Percentiles rank a stretch among this genome's conserved stretches.
These are phyloP conservation scores for Alternaria longipes DNA, from an alignment of 2,329 filamentous ascomycete species.

Conservation along the genomic window DNA sequence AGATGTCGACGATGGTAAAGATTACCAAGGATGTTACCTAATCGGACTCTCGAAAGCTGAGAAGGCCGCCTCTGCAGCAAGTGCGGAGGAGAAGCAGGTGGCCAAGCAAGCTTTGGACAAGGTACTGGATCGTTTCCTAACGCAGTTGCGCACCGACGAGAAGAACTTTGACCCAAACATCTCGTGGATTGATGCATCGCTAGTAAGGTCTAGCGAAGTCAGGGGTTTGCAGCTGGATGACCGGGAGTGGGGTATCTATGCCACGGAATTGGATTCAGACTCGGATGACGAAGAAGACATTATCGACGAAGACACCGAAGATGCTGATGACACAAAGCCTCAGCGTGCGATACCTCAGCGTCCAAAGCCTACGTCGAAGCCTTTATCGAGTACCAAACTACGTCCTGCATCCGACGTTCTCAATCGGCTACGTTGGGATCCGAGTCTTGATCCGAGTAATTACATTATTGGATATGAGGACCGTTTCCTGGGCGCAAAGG, in stretches of 20 bases:
- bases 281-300: conserved; percentile 45
- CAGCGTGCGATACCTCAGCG: conserved; percentile 31
- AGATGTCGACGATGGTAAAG: conserved; percentile 38
- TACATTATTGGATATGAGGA: conserved; percentile 65
- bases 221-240: conserved; percentile 56
- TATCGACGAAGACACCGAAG: conserved; percentile 24
- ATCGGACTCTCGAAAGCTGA: conserved; percentile 60
- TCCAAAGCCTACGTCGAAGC: conserved; percentile 25
- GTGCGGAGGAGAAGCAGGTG: conserved; percentile 53
- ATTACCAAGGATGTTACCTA: conserved; percentile 70
- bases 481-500: conserved; percentile 61
- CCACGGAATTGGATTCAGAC: conserved; percentile 53
- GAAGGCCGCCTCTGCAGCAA: neutral
- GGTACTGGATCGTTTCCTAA: conserved; percentile 47
- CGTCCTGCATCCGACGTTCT: conserved; percentile 56
- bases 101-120: conserved; percentile 57
- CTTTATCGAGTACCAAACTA: conserved; percentile 41
- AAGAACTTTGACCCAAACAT: conserved; percentile 48
- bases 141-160: conserved; percentile 45
- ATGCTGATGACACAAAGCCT: conserved; percentile 9
- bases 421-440: conserved; percentile 61
- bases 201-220: conserved; percentile 49
- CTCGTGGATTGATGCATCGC: conserved; percentile 48
- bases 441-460: conserved; percentile 54
- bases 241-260: conserved; percentile 62